A percentile compares a stretch with the other conserved stretches of the same genome.
phyloP scores from a whole-genome alignment of 2,329 filamentous ascomycete genomes.

The Raffaelea ambrosiae region DNA sequence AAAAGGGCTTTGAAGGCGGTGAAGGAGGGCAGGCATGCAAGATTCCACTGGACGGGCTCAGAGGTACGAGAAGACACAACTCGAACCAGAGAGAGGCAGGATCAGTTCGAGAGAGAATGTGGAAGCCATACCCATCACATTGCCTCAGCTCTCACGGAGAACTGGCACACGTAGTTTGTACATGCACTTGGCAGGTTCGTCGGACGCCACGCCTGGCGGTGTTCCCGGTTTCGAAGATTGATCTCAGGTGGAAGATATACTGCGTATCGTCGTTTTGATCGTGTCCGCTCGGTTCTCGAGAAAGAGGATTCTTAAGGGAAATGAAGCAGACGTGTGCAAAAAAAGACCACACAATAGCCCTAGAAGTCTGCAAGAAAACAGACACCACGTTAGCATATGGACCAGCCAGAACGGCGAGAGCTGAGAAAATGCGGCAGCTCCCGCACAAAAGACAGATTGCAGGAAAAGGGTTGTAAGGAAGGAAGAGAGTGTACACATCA shows the following conservation, averaged over 20 bases:
- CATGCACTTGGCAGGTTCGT: constrained; percentile 1
- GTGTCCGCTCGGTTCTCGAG: neutral
- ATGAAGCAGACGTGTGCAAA: neutral
- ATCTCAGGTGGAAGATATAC: neutral
- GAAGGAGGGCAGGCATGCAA: neutral
- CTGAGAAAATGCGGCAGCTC: too few species aligned
- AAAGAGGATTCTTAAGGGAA: neutral
- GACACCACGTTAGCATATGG: too few species aligned
- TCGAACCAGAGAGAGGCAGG: neutral
- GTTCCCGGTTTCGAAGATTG: neutral
- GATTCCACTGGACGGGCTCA: neutral
- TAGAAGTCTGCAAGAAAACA: neutral
- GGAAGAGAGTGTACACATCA: too few species aligned
- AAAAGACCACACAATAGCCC: neutral
- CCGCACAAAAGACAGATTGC: too few species aligned
- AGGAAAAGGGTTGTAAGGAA: too few species aligned
- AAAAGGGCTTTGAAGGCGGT: neutral
- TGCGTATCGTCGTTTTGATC: neutral
- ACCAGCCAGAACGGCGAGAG: too few species aligned
- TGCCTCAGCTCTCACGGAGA: constrained; percentile 7
- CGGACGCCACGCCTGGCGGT: neutral
- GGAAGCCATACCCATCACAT: constrained; percentile 10
- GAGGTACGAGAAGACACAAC: neutral
- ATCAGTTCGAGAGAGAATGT: neutral
- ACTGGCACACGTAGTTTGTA: constrained; percentile 4